Conservation (phyloP, 2,329 filamentous ascomycete genomes). For the Hypoxylon sp. region DNA sequence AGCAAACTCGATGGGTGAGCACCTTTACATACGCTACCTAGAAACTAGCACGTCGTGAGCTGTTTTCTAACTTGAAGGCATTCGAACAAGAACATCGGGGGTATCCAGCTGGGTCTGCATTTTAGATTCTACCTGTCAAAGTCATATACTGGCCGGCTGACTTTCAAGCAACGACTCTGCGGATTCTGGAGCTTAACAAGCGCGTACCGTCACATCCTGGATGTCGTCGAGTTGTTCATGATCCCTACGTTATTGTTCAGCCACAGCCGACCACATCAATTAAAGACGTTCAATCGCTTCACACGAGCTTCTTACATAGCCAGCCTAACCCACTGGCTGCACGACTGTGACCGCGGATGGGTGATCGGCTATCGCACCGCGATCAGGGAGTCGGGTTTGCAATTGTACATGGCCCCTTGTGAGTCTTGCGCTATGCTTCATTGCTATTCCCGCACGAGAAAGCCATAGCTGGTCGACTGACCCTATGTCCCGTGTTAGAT, state of each 20-base stretch:
- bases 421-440: not conserved
- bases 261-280: not conserved
- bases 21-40: not conserved
- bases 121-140: constrained; percentile 3
- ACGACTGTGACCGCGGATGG: constrained; percentile 6
- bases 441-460: not conserved
- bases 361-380: constrained; percentile 1
- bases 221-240: not conserved
- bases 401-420: constrained; percentile 11
- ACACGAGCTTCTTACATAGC: not conserved
- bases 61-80: not conserved
- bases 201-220: not conserved
- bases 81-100: not conserved
- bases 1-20: constrained; percentile 19
- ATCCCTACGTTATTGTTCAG: not conserved
- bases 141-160: not conserved
- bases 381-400: constrained; percentile 1
- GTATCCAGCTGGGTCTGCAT: not conserved
- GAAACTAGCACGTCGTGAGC: too few species aligned
- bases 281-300: not conserved
- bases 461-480: not conserved
- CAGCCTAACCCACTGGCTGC: constrained; percentile 1
- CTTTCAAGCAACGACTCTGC: not conserved
- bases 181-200: constrained; percentile 6
- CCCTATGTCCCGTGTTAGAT: not conserved